Evolutionary conservation across 78 protist genomes (phyloP), one percentile per base, ranked within the genome.

Genomic region (Guillardia theta): DNA sequence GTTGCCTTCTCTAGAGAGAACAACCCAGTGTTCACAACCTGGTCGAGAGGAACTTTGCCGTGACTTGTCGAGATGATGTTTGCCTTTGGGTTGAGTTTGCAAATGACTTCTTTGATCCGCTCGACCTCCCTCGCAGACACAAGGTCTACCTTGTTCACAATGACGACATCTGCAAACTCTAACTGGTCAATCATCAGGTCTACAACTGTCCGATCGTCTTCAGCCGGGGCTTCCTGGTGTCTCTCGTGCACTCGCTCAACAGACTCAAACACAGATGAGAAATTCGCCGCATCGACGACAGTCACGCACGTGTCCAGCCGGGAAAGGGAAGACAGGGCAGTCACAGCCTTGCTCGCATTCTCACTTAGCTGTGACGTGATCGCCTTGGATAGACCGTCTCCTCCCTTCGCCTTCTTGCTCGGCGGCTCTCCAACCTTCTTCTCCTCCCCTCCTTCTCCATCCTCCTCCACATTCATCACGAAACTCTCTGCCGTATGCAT

Each of bases 141-240:
- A 19, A 93, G 53, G 77, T 92, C 95, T 22, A 10, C 47, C 95
- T 98, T 98, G 97, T 98, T 98, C 44, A 98, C 80, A 0, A 98
- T 19, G 37, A 98, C 54, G 19, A 98, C 97, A 92, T 98, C 93
- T 39, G 98, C 98, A 76, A 96, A 97, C 94, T 98, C 41, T 41
- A 36, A 33, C 70, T 97, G 99, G 50, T 97, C 98, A 21, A 96
- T 15, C n/a, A 97, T 92, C 93, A 98, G 95, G 62, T 97, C 78
- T 8, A 78, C 94, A 36, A 98, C 58, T 43, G 88, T 88, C 45
- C 98, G 93, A 48, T 54, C 94, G 80, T 95, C 96, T 21, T 39
- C 95, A 4, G 6, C 88, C 24, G 43, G 36, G 48, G 88, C 5
- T 18, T 70, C 41, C 48, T 0, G 0, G 58, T 45, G 1, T 0